Conservation (phyloP, 345 rosid genomes). For the Brassica rapa region DNA sequence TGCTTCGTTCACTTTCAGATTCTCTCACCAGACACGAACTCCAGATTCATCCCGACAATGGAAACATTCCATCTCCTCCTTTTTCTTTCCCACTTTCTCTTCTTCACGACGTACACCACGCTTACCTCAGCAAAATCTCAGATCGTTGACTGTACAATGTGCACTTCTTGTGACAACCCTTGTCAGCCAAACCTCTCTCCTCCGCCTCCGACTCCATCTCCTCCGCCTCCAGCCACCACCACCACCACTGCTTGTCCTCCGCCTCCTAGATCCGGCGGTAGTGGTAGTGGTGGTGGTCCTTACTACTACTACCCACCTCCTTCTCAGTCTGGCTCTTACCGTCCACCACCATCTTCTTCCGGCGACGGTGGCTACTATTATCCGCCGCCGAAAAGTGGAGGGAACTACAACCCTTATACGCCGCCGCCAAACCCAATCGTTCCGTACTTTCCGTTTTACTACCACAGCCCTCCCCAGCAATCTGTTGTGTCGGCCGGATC, state of each 20-base stretch:
- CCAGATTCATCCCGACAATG: conserved; percentile 43
- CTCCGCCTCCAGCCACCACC: conserved; percentile 38
- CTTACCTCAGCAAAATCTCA: conserved; percentile 45
- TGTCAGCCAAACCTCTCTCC: conserved; percentile 52
- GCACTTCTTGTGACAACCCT: conserved; percentile 77
- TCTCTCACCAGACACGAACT: conserved; percentile 33
- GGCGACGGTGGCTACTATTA: conserved; percentile 49
- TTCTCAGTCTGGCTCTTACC: conserved; percentile 54
- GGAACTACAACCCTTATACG: conserved; percentile 54
- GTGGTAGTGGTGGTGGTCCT: conserved; percentile 44
- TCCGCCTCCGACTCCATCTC: conserved; percentile 58
- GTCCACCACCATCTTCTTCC: conserved; percentile 59
- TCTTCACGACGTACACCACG: conserved; percentile 21
- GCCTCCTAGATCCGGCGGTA: conserved; percentile 56
- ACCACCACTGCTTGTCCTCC: conserved; percentile 52
- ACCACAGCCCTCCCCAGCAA: conserved; percentile 67
- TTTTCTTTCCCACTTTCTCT: not conserved
- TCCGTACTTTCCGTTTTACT: conserved; percentile 91
- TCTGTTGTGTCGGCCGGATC: conserved; percentile 35
- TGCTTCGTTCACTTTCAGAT: conserved; percentile 15
- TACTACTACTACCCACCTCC: conserved; percentile 70
- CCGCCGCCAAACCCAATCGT: conserved; percentile 98
- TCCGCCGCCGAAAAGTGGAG: conserved; percentile 58
- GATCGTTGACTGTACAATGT: conserved; percentile 78
- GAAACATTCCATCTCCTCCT: conserved; percentile 24